phyloP scores from a whole-genome alignment of 257 asterid genomes.

The Verbena officinalis region DNA sequence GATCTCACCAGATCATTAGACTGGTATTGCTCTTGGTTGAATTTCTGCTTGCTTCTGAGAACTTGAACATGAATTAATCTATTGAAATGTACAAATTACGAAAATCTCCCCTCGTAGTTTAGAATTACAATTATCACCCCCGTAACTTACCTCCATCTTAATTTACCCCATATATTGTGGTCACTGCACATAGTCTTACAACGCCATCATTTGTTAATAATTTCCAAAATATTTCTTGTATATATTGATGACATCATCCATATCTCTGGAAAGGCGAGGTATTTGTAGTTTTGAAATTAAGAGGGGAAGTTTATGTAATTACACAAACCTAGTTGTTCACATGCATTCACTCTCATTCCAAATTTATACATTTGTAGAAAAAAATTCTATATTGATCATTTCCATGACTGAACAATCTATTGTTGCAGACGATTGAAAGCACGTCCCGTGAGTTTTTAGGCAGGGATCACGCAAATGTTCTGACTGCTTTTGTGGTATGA shows the following conservation, averaged over 20 bases:
- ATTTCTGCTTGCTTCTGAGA: neutral
- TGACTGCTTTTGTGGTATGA: conserved; percentile 74
- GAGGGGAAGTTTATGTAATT: too few species aligned
- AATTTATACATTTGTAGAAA: neutral
- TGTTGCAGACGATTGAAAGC: conserved; percentile 84
- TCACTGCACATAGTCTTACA: too few species aligned
- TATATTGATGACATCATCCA: too few species aligned
- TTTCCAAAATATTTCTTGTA: too few species aligned
- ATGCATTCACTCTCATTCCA: too few species aligned
- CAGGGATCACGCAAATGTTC: conserved; percentile 62
- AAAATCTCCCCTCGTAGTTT: too few species aligned
- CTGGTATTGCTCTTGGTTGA: conserved; percentile 50
- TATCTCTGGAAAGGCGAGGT: too few species aligned
- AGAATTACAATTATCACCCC: too few species aligned
- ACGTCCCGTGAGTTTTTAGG: conserved; percentile 62
- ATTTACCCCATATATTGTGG: neutral
- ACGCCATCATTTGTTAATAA: too few species aligned
- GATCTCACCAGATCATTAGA: conserved; percentile 88
- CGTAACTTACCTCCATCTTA: neutral
- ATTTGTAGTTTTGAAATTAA: too few species aligned
- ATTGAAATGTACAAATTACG: neutral
- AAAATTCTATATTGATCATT: neutral
- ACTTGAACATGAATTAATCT: too few species aligned
- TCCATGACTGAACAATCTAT: conserved; percentile 23
- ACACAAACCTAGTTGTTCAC: too few species aligned